These are phyloP conservation scores for Aspergillus fumigatiaffinis DNA, from an alignment of 2,329 filamentous ascomycete genomes.

Conservation along the genomic window DNA sequence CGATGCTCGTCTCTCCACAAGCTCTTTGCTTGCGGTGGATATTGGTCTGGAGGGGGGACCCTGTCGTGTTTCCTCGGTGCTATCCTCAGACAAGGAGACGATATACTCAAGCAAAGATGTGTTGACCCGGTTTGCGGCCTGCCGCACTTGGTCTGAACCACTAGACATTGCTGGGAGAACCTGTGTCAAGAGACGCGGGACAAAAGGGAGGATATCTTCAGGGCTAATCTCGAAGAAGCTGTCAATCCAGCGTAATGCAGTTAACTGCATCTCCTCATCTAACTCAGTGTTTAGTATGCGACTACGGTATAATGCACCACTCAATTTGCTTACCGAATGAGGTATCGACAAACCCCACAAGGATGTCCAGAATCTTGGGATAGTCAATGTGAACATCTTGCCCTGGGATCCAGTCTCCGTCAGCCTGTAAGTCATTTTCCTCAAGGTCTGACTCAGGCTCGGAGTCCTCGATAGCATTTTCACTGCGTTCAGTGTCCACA, in stretches of 20 bases:
- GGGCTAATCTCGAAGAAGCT: slow-evolving; percentile 96
- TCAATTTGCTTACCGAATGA: slow-evolving; percentile 57
- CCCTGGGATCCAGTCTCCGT: slow-evolving; percentile 95
- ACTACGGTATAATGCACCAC: slow-evolving; percentile 22
- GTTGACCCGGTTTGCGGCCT: slow-evolving; percentile 86
- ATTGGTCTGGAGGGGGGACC: slow-evolving; percentile 39
- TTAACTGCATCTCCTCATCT: slow-evolving; percentile 90
- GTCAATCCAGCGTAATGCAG: slow-evolving; percentile 91
- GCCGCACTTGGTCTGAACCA: slow-evolving; percentile 80
- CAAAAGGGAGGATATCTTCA: slow-evolving; percentile 92
- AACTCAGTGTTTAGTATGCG: slow-evolving; percentile 18
- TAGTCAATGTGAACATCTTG: slow-evolving; percentile 96
- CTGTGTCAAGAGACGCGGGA: slow-evolving; percentile 85
- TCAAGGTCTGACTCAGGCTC: slow-evolving; percentile 46
- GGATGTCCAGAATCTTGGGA: slow-evolving; percentile 82
- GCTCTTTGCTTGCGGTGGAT: slow-evolving; percentile 36
- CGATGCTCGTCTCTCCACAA: slow-evolving; percentile 40
- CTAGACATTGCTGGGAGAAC: slow-evolving; percentile 93
- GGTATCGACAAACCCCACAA: slow-evolving; percentile 83
- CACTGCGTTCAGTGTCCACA: slow-evolving; percentile 41
- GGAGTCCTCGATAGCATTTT: slow-evolving; percentile 53
- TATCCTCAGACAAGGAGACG: slow-evolving; percentile 77
- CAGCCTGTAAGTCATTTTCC: slow-evolving; percentile 57
- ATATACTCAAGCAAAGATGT: slow-evolving; percentile 90
- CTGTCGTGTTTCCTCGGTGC: slow-evolving; percentile 38